A percentile compares a stretch with the other conserved stretches of the same genome.
These are phyloP conservation scores for Pezicula rhizophila DNA, from an alignment of 2,329 filamentous ascomycete species.

Conservation along the genomic window DNA sequence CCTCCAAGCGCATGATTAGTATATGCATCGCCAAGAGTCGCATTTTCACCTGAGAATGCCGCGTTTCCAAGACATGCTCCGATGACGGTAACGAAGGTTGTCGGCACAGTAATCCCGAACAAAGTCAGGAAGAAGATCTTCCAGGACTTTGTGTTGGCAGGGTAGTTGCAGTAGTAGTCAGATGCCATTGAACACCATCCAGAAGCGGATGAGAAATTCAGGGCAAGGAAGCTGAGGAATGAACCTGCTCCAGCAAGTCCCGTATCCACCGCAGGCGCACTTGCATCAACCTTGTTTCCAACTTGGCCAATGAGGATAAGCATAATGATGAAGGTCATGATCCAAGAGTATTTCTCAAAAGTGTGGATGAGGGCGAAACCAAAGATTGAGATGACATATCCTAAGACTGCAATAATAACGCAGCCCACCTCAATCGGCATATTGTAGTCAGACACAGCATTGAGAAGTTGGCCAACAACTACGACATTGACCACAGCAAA, in stretches of 20 bases:
- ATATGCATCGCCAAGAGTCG: conserved; percentile 34
- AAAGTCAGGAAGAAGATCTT: conserved; percentile 25
- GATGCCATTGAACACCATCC: conserved; percentile 26
- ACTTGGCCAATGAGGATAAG: conserved; percentile 41
- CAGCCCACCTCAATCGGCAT: conserved; percentile 35
- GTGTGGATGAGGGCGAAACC: conserved; percentile 36
- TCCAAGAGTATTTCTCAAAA: conserved; percentile 44
- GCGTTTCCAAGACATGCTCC: conserved; percentile 36
- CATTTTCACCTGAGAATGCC: conserved; percentile 30
- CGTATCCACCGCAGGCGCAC: conserved; percentile 24
- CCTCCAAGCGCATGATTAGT: conserved; percentile 39
- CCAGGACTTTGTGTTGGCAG: conserved; percentile 24
- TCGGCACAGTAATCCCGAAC: conserved; percentile 22
- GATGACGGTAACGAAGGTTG: conserved; percentile 36
- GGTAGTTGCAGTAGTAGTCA: conserved; percentile 28
- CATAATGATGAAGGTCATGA: conserved; percentile 40
- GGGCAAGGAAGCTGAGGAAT: conserved; percentile 21
- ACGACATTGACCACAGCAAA: conserved; percentile 38
- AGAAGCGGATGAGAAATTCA: conserved; percentile 23
- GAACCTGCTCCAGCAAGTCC: conserved; percentile 29
- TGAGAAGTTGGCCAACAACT: conserved; percentile 32
- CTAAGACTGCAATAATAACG: conserved; percentile 22
- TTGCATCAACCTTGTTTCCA: conserved; percentile 35
- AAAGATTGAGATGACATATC: conserved; percentile 25
- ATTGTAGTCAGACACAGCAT: conserved; percentile 28